Conservation (phyloP, 129 eudicot genomes). For the Logfia minima region DNA sequence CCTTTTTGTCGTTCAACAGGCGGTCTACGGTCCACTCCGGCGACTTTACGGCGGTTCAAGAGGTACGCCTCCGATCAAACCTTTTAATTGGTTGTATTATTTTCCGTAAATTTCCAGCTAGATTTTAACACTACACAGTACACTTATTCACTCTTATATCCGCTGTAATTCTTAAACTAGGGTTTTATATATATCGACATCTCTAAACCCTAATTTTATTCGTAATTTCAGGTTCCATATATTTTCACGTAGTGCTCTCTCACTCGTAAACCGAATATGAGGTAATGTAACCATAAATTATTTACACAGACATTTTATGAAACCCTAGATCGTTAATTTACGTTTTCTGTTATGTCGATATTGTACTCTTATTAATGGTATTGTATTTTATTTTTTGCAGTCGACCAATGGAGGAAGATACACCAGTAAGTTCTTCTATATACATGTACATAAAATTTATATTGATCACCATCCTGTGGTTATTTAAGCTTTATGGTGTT, state of each 20-base stretch:
- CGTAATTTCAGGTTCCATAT: not conserved
- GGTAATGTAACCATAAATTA: conserved; percentile 7
- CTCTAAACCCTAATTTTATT: conserved; percentile 20
- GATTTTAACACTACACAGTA: not conserved
- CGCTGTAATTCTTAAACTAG: conserved; percentile 7
- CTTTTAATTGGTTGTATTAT: not conserved
- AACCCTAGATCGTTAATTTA: not conserved
- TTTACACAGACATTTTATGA: not conserved
- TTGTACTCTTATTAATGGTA: not conserved
- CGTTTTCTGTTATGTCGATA: not conserved
- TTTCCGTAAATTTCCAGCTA: not conserved
- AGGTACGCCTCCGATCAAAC: conserved; percentile 1
- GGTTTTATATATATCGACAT: conserved; percentile 5
- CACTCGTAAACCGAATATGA: conserved; percentile 9
- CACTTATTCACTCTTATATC: not conserved
- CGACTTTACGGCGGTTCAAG: not conserved
- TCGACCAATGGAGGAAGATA: conserved; percentile 87
- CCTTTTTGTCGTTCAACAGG: not conserved
- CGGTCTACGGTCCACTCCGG: conserved; percentile 2
- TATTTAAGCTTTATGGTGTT: not conserved
- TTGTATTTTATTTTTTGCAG: conserved; percentile 38
- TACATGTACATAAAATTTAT: not conserved
- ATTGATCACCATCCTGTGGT: not conserved
- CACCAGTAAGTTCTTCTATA: conserved; percentile 52
- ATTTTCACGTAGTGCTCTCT: not conserved